phyloP scores from a whole-genome alignment of 768 basidiomycete species.

The Multifurca ochricompacta region DNA sequence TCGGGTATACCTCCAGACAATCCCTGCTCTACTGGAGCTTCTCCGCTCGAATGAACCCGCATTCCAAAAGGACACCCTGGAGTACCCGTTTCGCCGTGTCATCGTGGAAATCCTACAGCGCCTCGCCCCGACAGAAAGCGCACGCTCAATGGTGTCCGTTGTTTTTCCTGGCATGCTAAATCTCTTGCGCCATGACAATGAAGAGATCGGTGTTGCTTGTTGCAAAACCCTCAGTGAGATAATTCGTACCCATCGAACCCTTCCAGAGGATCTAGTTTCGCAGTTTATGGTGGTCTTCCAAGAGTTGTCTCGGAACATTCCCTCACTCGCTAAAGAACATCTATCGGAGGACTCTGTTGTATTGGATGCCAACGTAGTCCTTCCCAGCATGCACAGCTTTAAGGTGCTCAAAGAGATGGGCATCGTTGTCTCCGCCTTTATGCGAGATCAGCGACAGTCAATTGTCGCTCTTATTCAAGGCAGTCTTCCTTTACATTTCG shows the following conservation, averaged over 20 bases:
- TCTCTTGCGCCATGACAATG: slow-evolving; percentile 83
- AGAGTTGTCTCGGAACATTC: slow-evolving; percentile 69
- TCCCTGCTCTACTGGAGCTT: slow-evolving; percentile 65
- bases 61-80: slow-evolving; percentile 55
- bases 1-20: slow-evolving; percentile 62
- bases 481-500: slow-evolving; percentile 71
- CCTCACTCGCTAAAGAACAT: slow-evolving; percentile 60
- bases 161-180: slow-evolving; percentile 80
- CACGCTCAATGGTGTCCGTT: slow-evolving; percentile 55
- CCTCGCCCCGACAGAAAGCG: slow-evolving; percentile 71
- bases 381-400: slow-evolving; percentile 79
- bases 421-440: slow-evolving; percentile 84
- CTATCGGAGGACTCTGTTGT: slow-evolving; percentile 58
- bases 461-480: slow-evolving; percentile 59
- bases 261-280: slow-evolving; percentile 64
- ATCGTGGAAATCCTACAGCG: slow-evolving; percentile 87
- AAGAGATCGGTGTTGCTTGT: slow-evolving; percentile 85
- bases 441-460: slow-evolving; percentile 67
- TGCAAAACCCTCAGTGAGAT: slow-evolving; percentile 92
- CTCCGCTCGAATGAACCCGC: slow-evolving; percentile 61
- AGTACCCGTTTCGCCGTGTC: slow-evolving; percentile 79
- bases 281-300: slow-evolving; percentile 79
- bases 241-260: slow-evolving; percentile 63
- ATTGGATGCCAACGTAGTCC: slow-evolving; percentile 48
- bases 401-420: slow-evolving; percentile 93